A percentile compares a stretch with the other conserved stretches of the same genome.
These are phyloP conservation scores for Cystobasidium sp. DNA, from an alignment of 1,284 basidiomycete species.

Conservation along the genomic window DNA sequence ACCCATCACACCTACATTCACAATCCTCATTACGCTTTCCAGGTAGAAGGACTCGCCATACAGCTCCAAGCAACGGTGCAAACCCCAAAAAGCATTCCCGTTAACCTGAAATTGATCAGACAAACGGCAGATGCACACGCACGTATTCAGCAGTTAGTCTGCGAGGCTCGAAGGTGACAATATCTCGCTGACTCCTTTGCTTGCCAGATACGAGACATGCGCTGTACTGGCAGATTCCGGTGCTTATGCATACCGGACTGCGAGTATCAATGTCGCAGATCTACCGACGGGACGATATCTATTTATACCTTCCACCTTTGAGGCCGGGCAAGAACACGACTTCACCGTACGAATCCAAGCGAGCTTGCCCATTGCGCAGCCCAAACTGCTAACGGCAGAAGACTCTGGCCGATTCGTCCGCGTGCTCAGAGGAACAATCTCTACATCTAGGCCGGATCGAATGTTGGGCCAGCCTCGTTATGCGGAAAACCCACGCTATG, in stretches of 20 bases:
- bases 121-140: background rate
- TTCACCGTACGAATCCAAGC: background rate
- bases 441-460: background rate
- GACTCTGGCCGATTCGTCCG: conserved; percentile 28
- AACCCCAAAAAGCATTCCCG: background rate
- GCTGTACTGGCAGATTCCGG: conserved; percentile 25
- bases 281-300: conserved; percentile 14
- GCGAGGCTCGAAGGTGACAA: background rate
- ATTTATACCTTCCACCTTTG: conserved; percentile 27
- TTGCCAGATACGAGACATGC: conserved; percentile 28
- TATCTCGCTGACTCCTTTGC: background rate
- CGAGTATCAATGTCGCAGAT: background rate
- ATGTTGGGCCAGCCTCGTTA: background rate
- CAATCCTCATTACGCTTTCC: conserved; percentile 41
- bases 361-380: background rate
- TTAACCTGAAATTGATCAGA: conserved; percentile 34
- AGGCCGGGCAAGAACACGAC: background rate
- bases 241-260: conserved; percentile 19
- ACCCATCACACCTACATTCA: conserved; percentile 17
- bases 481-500: conserved; percentile 17
- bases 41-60: background rate
- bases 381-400: conserved; percentile 12
- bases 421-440: background rate
- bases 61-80: background rate
- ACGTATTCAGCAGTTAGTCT: conserved; percentile 33